Evolutionary conservation across 441 rosid genomes (phyloP).

Genomic region (Aquilaria agallochum): DNA sequence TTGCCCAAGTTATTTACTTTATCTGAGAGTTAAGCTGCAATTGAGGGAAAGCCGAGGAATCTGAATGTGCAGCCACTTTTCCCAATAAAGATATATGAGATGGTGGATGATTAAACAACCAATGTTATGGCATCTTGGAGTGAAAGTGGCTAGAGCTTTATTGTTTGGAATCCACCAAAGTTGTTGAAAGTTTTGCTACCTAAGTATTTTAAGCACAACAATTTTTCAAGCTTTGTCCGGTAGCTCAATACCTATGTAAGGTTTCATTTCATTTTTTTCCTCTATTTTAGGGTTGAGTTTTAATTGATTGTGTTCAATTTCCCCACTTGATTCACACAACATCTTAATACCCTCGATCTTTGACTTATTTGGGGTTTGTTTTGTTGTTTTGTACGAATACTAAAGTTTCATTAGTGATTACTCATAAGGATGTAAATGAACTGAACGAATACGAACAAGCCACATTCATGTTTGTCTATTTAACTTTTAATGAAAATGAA

Average conservation of each 20-base stretch:
- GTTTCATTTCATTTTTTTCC: conserved; percentile 1
- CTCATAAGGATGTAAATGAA: too few relatives aligned
- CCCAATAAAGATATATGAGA: conserved; percentile 44
- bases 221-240: conserved; percentile 48
- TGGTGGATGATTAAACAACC: conserved; percentile 46
- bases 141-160: conserved; percentile 28
- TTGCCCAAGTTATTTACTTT: not conserved
- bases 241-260: conserved; percentile 52
- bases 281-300: not conserved
- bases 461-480: too few relatives aligned
- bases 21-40: conserved; percentile 8
- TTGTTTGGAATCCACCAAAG: conserved; percentile 39
- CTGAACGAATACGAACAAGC: too few relatives aligned
- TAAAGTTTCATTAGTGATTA: too few relatives aligned
- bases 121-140: conserved; percentile 40
- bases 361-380: too few relatives aligned
- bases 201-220: conserved; percentile 47
- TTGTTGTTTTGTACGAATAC: too few relatives aligned
- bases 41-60: conserved; percentile 41
- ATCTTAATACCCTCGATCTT: too few relatives aligned
- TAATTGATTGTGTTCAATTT: not conserved
- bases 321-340: too few relatives aligned
- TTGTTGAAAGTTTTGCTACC: conserved; percentile 40
- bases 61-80: conserved; percentile 41
- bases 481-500: too few relatives aligned